phyloP scores from a whole-genome alignment of 1,284 basidiomycete genomes.

The Tilletia walkeri region DNA sequence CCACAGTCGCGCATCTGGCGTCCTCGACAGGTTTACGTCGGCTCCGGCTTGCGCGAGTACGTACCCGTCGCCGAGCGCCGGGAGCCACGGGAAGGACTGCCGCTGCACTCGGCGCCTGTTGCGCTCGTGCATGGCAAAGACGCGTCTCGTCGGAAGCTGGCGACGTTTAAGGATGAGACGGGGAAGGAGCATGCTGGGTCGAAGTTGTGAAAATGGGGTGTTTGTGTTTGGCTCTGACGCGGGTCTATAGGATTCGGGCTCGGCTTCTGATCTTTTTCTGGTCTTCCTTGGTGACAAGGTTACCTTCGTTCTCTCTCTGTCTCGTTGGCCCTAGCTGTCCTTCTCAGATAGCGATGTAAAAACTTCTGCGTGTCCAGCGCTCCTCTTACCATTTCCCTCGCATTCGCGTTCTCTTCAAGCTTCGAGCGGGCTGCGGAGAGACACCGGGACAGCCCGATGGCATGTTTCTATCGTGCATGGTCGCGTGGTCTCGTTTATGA shows the following conservation, averaged over 20 bases:
- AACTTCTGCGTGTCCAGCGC: too few relatives aligned
- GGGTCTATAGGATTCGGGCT: background rate
- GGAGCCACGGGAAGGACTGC: background rate
- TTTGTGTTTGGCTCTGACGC: background rate
- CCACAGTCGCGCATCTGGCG: slow-evolving; percentile 19
- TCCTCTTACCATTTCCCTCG: too few relatives aligned
- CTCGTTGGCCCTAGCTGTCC: background rate
- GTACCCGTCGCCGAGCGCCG: background rate
- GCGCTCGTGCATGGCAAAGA: slow-evolving; percentile 16
- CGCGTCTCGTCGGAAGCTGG: background rate
- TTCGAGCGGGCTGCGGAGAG: too few relatives aligned
- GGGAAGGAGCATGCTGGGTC: background rate
- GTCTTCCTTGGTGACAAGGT: background rate
- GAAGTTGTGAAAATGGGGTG: background rate
- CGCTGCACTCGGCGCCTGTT: background rate
- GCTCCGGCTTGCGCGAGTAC: slow-evolving; percentile 18
- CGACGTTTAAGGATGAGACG: slow-evolving; percentile 18
- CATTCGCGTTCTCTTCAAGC: too few relatives aligned
- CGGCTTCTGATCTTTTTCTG: background rate
- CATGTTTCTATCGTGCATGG: too few relatives aligned
- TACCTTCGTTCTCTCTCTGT: background rate
- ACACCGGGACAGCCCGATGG: too few relatives aligned
- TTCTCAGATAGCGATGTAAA: too few relatives aligned
- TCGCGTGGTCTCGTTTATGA: too few relatives aligned
- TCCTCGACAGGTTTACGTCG: slow-evolving; percentile 21